Conservation (phyloP, 306 rosid genomes). For the Lathyrus sativus region DNA sequence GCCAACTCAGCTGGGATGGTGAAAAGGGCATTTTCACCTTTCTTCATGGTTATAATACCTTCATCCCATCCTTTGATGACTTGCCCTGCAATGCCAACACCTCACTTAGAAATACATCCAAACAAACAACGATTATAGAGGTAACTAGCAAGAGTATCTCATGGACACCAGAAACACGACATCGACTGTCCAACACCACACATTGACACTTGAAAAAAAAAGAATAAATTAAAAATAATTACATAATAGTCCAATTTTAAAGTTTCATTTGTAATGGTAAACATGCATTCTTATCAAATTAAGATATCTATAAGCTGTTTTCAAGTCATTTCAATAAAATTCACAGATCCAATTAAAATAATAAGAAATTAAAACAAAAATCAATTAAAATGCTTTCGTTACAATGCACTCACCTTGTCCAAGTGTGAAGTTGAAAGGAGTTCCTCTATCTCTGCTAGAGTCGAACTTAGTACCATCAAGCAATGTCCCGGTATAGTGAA, state of each 20-base stretch:
- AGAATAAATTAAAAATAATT: too few relatives aligned
- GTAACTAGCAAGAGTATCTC: background rate
- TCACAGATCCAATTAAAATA: background rate
- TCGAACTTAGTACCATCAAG: slow-evolving; percentile 91
- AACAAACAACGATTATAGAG: background rate
- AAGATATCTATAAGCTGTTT: background rate
- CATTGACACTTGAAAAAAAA: too few relatives aligned
- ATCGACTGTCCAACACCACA: too few relatives aligned
- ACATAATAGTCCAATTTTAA: background rate
- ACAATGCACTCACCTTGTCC: slow-evolving; percentile 71
- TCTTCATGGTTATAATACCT: slow-evolving; percentile 90
- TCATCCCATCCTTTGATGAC: slow-evolving; percentile 95
- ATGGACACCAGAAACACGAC: too few relatives aligned
- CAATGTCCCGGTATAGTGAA: slow-evolving; percentile 90
- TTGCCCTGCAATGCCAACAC: slow-evolving; percentile 64
- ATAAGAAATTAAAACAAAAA: background rate
- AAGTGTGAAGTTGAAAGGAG: slow-evolving; percentile 85
- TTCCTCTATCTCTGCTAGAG: slow-evolving; percentile 81
- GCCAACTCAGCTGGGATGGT: slow-evolving; percentile 84
- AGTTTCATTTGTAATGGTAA: background rate
- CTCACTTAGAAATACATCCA: slow-evolving; percentile 7
- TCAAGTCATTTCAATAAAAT: background rate
- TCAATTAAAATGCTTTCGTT: background rate
- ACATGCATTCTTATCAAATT: background rate
- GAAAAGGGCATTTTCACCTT: slow-evolving; percentile 80